phyloP scores from a whole-genome alignment of 1,284 basidiomycete genomes.

The Rhodofomes roseus region DNA sequence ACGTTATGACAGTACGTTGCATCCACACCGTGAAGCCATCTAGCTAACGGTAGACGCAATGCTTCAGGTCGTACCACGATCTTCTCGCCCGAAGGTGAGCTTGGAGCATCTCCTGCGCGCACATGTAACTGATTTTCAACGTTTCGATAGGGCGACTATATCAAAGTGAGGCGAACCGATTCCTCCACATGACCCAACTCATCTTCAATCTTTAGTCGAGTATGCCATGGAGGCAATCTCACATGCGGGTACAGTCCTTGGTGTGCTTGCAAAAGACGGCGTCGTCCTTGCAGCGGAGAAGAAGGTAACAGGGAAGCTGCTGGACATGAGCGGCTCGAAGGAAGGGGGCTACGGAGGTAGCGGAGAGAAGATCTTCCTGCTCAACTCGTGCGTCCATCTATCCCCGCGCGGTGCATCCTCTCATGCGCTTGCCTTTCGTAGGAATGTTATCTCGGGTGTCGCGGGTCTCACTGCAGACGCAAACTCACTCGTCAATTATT shows the following conservation, averaged over 20 bases:
- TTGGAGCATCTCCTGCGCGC: neutral
- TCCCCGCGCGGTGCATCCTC: no score
- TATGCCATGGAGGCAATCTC: conserved; percentile 99
- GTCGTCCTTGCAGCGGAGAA: conserved; percentile 99
- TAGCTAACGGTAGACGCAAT: conserved; percentile 10
- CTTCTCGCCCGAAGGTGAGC: conserved; percentile 91
- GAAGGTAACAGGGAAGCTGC: conserved; percentile 97
- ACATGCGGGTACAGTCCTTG: conserved; percentile 93
- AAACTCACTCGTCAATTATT: conserved; percentile 96
- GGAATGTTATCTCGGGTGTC: conserved; percentile 94
- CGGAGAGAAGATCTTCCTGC: conserved; percentile 95
- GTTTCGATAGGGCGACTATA: conserved; percentile 71
- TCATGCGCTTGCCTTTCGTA: conserved; percentile 29
- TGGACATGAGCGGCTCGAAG: conserved; percentile 84
- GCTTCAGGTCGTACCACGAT: conserved; percentile 83
- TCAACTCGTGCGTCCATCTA: conserved; percentile 81
- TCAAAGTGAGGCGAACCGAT: conserved; percentile 61
- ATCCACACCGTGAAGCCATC: conserved; percentile 1
- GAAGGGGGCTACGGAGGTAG: conserved; percentile 91
- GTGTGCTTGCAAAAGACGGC: conserved; percentile 92
- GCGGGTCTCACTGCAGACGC: conserved; percentile 97
- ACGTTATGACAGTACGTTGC: conserved; percentile 83
- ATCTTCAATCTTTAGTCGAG: conserved; percentile 61
- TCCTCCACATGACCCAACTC: neutral
- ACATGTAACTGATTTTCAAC: no score